These are phyloP conservation scores for Coniochaeta ligniaria DNA, from an alignment of 2,329 filamentous ascomycete species.

Conservation along the genomic window DNA sequence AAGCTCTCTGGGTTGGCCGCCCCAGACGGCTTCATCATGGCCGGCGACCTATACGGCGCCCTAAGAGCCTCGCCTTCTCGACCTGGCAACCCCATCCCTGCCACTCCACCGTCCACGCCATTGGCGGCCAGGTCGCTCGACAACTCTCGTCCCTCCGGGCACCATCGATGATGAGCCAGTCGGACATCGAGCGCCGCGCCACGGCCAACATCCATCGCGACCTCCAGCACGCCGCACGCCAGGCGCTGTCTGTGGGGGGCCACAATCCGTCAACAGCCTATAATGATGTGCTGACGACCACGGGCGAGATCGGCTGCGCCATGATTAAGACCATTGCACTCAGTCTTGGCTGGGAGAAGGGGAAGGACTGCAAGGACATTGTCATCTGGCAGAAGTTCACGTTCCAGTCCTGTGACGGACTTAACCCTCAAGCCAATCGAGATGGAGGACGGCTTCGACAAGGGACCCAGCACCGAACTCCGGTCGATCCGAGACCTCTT, in stretches of 20 bases:
- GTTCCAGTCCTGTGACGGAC: constrained; percentile 35
- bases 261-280: not conserved
- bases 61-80: too few relatives aligned
- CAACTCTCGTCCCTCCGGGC: not conserved
- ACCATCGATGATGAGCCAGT: not conserved
- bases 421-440: constrained; percentile 34
- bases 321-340: too few relatives aligned
- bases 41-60: too few relatives aligned
- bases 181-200: not conserved
- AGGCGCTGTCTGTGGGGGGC: not conserved
- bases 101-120: too few relatives aligned
- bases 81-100: too few relatives aligned
- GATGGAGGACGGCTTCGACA: constrained; percentile 42
- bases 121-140: not conserved
- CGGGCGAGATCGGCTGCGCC: too few relatives aligned
- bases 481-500: too few relatives aligned
- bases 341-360: constrained; percentile 31
- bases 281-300: too few relatives aligned
- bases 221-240: not conserved
- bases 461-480: too few relatives aligned
- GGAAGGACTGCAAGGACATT: constrained; percentile 20
- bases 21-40: too few relatives aligned
- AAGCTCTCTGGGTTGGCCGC: too few relatives aligned
- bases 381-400: too few relatives aligned
- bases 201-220: not conserved